Base-by-base conservation (phyloP, 768 basidiomycete genomes). In the Auricularia heimuer region DNA sequence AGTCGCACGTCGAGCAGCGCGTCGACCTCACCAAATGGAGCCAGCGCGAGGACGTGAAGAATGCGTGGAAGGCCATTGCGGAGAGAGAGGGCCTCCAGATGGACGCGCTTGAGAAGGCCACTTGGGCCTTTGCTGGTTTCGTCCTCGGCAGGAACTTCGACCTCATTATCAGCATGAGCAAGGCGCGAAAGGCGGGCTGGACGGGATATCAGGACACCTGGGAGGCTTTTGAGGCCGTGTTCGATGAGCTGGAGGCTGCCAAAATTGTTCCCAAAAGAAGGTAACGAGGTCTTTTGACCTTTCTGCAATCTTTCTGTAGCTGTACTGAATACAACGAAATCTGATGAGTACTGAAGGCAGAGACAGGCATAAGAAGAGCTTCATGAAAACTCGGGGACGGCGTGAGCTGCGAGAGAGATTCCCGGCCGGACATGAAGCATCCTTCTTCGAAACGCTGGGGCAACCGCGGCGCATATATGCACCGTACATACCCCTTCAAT, bases 121-220 rank as follows among this genome's bases (percentile, higher is more conserved):
- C 62, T 18, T 62, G 62, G 62, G 6, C 39, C 10, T 62, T 62
- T 34, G 24, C 39, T 6, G 29, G 35, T 29, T 62, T 62, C 62
- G 62, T 62, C 35, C 35, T 62, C n/a, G 62, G 62, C 11, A 36
- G 62, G 16, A 42, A 39, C 37, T 62, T 24, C 62, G 62, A 62
- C 29, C 36, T 62, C 36, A 45, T 62, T n/a, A 39, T 42, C 62
- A 37, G 36, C 21, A 62, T 62, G 62, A 37, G 36, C 39, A 62
- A 62, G 44, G 62, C 62, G n/a, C 62, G 62, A 12, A 62, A 62
- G 44, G 24, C 34, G 11, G 62, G 62, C 8, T 62, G 62, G 62
- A 62, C 62, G 12, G 62, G 62, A 14, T 62, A 62, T 29, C 21
- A 42, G n/a, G 62, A 62, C 44, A 37, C 62, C 12, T 62, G 62